These are phyloP conservation scores for Sporothrix euskadiensis DNA, from an alignment of 2,329 filamentous ascomycete species.

Conservation along the genomic window DNA sequence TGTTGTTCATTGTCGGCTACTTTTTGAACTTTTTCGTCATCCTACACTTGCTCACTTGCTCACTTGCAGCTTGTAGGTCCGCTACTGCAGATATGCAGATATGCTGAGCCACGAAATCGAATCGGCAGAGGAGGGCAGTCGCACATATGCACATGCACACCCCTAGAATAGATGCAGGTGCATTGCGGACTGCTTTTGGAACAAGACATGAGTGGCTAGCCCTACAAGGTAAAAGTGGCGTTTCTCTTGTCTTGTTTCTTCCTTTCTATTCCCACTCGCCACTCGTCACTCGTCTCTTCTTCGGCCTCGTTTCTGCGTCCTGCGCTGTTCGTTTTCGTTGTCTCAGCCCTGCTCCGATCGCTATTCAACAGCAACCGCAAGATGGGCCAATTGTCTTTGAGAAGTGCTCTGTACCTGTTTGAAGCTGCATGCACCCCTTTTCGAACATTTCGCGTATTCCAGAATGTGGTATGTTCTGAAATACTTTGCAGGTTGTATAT, in stretches of 20 bases:
- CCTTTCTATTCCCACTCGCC: not conserved
- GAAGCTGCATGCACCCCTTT: not conserved
- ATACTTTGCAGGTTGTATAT: not conserved
- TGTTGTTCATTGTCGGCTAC: not conserved
- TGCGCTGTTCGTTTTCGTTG: not conserved
- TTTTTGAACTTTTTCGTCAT: not conserved
- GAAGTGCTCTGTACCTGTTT: not conserved
- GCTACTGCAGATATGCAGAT: not conserved
- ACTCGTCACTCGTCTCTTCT: not conserved
- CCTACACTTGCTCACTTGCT: not conserved
- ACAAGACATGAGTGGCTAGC: not conserved
- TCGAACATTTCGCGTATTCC: not conserved
- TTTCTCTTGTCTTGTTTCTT: not conserved
- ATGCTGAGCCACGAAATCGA: constrained; percentile 5
- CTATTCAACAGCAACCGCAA: not conserved
- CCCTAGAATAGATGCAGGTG: not conserved
- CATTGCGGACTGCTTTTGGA: not conserved
- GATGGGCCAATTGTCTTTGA: not conserved
- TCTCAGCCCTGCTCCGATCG: not conserved
- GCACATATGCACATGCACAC: not conserved
- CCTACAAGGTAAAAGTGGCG: not conserved
- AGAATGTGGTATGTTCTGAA: not conserved
- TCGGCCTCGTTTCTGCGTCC: not conserved
- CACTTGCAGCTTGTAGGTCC: not conserved
- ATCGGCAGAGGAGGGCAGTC: not conserved